Base-by-base conservation (phyloP, 495 filamentous ascomycete species). In the Evansstolkia leycettana region DNA sequence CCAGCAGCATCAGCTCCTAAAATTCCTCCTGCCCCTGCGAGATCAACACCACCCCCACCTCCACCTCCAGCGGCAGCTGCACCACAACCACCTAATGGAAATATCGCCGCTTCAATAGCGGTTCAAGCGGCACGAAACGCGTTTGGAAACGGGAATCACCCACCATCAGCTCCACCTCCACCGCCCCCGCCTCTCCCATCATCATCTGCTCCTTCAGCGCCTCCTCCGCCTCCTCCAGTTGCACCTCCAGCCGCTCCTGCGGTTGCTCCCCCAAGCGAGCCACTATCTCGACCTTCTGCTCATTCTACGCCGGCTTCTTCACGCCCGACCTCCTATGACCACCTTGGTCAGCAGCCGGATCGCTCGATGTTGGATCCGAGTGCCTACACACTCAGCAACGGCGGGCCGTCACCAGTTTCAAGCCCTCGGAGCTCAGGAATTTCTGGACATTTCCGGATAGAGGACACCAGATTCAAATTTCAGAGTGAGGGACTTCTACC, bases 391-490 rank as follows among this genome's bases (percentile, higher is more conserved):
- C 65, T 93, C 17, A 69, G 69, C 8, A 76, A 77, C 45, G 72
- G 73, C 26, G 58, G 60, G 23, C 58, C 59, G 33, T 50, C 48
- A 37, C 51, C 43, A 38, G 52, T 40, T 25, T 52, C 47, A 20
- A 48, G 46, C 37, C 38, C 52, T 31, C 38, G 52, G 32, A 45
- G 39, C 13, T 46, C 57, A 18, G 53, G 56, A 20, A 41, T 56
- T 25, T 62, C 66, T 12, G 69, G 65, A 25, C 57, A 58, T 2
- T 28, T 76, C 33, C 60, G 66, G 2, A 76, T 98, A 29, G 75
- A 92, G 31, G 89, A 98, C 55, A 50, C 63, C 38, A 67, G 88
- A 48, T 98, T 84, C 76, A 83, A 79, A 46, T 98, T 95, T 54
- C 76, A 84, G 45, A 67, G 74, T 19, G 89, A 96, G 37, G 73